Base-by-base conservation (phyloP, 495 filamentous ascomycete species). In the Pyrenula massariospora region DNA sequence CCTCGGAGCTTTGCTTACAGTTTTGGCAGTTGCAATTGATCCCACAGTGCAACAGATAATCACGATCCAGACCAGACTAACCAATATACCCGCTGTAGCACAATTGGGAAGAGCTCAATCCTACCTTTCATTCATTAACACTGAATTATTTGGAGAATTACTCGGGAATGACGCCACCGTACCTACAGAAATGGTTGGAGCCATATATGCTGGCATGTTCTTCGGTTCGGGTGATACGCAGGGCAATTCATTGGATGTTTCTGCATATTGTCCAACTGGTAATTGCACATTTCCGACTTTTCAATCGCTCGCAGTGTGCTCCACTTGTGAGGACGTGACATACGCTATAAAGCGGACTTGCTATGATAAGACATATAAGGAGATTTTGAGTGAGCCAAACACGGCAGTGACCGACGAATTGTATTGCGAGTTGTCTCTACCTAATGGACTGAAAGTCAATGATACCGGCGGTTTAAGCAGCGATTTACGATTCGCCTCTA, bases 11-110 rank as follows among this genome's bases (percentile, higher is more conserved):
- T 24, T 61, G 19, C 31, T 63, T 31, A 61, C 59, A 1, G 48
- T 65, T 20, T 12, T 61, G 0, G 48, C 56, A n/a, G 50, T 63
- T 12, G 56, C 52, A 8, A 54, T 63, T 22, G 63, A 65, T 19
- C 53, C 61, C 10, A 56, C 60, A 20, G 53, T 56, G 8, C 61
- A 65, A 50, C 58, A 57, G 52, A 54, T 60, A 10, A 22, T 56
- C 31, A 42, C 31, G 15, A 15, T 42, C 31, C 31, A 42, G 31
- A 42, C 31, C 31, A 42, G 15, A 42, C 31, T 15, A 42, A 42
- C 31, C 31, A 42, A 42, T 15, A n/a, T n/a, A n/a, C 5, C 31
- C 31, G 31, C 15, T 15, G 31, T 42, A 8, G 31, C 31, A 42
- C 31, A 42, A 42, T 5, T 42, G 15, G 31, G 31, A 42, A 42